Evolutionary conservation across 176 grass and related monocot genomes (phyloP), one percentile per base, ranked within the genome.

Genomic region (Tillandsia fasciculata): DNA sequence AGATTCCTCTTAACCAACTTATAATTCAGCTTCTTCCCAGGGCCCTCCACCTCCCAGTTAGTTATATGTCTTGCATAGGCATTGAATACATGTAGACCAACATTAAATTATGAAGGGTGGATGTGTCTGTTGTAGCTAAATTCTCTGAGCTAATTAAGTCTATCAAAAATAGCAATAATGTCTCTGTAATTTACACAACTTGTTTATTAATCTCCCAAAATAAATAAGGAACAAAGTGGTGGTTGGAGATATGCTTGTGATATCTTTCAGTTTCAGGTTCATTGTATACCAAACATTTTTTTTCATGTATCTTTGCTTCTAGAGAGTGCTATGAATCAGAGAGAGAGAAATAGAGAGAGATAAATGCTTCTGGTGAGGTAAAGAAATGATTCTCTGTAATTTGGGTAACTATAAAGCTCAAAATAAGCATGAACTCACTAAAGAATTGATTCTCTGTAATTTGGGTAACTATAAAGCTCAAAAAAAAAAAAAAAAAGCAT

Each of bases 1-100:
- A 78, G 67, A 84, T 72, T 71, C 78, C 74, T 67, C 73, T 33
- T 53, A 73, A 81, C 64, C 76, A 69, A 29, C 64, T 72, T 49
- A 42, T 70, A 82, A 78, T 50, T 15, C 64, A 27, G 5, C 14
- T 20, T 17, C 14, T 59, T n/a, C 52, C 15, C 13, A 56, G 12
- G 52, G 52, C 52, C 15, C 52, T n/a, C 54, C 54, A 59, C 14
- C 54, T 59, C 20, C n/a, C 54, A 17, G 54, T 59, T 59, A 59
- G 54, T 59, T 59, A 59, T 42, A 42, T 42, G 7, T 59, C 53
- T 57, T 11, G 14, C 12, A 59, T 59, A 17, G 54, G 54, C 54
- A 59, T 59, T 59, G 20, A 59, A 13, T 56, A 17, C 5, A 59
- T 59, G 14, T 14, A 59, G 7, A n/a, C 4, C 33, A 42, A 7